phyloP scores from a whole-genome alignment of 2,329 filamentous ascomycete genomes.

The Bipolaris gigantea region DNA sequence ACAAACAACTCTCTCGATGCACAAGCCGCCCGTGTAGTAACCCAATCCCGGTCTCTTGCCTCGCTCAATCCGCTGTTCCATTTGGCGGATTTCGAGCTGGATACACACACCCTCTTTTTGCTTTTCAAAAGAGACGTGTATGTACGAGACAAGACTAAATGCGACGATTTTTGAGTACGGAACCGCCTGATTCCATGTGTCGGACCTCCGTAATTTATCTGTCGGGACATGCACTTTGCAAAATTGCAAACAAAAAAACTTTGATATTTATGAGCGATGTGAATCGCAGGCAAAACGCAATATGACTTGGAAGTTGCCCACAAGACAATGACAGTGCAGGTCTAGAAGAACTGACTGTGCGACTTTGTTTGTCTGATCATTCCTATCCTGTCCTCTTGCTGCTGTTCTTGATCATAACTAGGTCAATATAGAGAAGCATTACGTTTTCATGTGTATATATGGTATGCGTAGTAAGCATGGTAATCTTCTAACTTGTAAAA shows the following conservation, averaged over 20 bases:
- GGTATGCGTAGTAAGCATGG: too few species aligned
- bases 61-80: slow-evolving; percentile 43
- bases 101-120: slow-evolving; percentile 21
- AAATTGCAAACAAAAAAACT: too few species aligned
- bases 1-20: background rate
- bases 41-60: slow-evolving; percentile 37
- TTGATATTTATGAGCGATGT: background rate
- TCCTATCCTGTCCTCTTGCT: background rate
- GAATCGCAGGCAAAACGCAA: background rate
- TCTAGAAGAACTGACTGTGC: too few species aligned
- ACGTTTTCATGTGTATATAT: too few species aligned
- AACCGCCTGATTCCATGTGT: slow-evolving; percentile 34
- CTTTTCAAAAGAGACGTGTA: background rate
- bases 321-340: too few species aligned
- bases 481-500: too few species aligned
- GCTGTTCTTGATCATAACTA: too few species aligned
- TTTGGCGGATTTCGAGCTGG: slow-evolving; percentile 45
- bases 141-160: slow-evolving; percentile 46
- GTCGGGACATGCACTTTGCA: slow-evolving; percentile 35
- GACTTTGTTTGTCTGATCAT: background rate
- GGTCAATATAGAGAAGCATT: too few species aligned
- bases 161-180: slow-evolving; percentile 48
- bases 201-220: slow-evolving; percentile 45
- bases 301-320: too few species aligned
- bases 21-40: background rate